Base-by-base conservation (phyloP, 257 asterid genomes). In the Salvia hispanica region DNA sequence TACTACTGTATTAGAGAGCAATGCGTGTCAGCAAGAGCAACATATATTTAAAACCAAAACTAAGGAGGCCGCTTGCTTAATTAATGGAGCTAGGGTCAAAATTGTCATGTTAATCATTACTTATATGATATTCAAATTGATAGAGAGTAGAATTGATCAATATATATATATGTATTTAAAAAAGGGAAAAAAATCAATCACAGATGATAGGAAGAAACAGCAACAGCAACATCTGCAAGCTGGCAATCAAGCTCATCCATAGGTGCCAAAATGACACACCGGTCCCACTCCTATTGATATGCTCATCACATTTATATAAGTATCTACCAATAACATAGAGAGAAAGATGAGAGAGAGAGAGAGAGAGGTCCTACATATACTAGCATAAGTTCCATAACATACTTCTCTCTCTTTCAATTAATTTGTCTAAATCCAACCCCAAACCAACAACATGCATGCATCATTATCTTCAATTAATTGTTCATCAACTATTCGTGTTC, bases 261-360 rank as follows among this genome's bases (percentile, higher is more conserved):
- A 74, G 85, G 85, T 81, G 84, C 84, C 82, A 78, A 76, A 0
- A 25, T 72, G 77, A 60, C 31, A 43, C 10, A 50, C 57, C 67
- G 88, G 85, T 7, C 57, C 57, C 57, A 34, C 6, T 34, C 31
- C 31, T 25, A 25, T 25, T 25, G 31, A 25, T 25, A 25, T 25
- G 31, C 31, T 25, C 31, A 2, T 79, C 84, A 82, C 31, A 25
- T 25, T 0, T 25, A 25, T 34, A 18, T 18, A 1, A 18, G 1
- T 18, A 25, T 25, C 31, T 25, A n/a, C n/a, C n/a, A n/a, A n/a
- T n/a, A 25, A 25, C 31, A 25, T 25, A 25, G 3, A 25, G 31
- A 25, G 31, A 25, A 25, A 25, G 31, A 25, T 25, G 31, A 25
- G 31, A 25, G 31, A 25, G 31, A 25, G 21, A 25, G 21, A 18